These are phyloP conservation scores for Anisodus tanguticus DNA, from an alignment of 257 asterid species.

Conservation along the genomic window DNA sequence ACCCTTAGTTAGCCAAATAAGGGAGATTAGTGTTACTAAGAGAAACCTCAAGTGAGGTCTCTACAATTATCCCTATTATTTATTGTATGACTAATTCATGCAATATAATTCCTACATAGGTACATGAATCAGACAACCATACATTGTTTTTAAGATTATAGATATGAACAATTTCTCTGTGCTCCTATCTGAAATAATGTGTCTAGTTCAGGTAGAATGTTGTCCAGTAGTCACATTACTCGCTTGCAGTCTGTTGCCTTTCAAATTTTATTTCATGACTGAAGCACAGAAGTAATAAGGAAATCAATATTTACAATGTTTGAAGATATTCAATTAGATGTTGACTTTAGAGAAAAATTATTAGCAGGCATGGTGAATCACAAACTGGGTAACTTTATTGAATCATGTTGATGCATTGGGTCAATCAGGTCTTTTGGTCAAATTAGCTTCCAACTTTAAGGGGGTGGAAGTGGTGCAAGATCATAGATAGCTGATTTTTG, in stretches of 20 bases:
- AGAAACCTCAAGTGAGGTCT: too few relatives aligned
- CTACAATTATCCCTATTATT: not conserved
- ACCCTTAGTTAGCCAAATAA: too few relatives aligned
- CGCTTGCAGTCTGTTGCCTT: not conserved
- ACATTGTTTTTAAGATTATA: not conserved
- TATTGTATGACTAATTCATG: not conserved
- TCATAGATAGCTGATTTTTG: too few relatives aligned
- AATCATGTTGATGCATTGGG: not conserved
- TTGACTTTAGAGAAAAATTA: not conserved
- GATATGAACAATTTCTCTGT: not conserved
- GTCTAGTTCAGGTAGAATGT: not conserved
- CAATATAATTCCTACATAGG: not conserved
- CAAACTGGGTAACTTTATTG: not conserved
- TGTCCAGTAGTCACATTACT: not conserved
- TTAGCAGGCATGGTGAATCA: not conserved
- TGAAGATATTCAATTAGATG: not conserved
- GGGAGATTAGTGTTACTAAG: too few relatives aligned
- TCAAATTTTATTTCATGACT: not conserved
- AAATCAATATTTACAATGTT: not conserved
- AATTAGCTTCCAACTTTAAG: not conserved
- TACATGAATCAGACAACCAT: not conserved
- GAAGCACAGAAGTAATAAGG: not conserved
- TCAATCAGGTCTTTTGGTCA: not conserved
- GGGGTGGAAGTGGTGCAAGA: not conserved
- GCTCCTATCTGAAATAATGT: not conserved